Percentiles rank a stretch among this genome's conserved stretches.
Conservation (phyloP, 2,329 filamentous ascomycete species). For the Karstenula rhodostoma region DNA sequence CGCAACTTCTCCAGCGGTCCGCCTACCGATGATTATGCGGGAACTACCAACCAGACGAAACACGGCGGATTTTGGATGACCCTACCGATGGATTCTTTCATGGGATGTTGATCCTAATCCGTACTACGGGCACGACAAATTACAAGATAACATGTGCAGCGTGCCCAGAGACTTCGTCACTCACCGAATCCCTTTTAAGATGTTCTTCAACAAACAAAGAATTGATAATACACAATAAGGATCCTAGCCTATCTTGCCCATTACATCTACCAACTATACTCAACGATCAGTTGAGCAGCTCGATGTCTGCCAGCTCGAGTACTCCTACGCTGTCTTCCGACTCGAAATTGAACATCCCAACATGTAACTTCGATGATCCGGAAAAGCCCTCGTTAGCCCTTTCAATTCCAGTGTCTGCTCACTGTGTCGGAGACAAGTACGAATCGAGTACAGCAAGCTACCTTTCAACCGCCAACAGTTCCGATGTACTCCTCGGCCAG, state of each 20-base stretch:
- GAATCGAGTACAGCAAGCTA: background rate
- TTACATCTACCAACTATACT: background rate
- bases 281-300: background rate
- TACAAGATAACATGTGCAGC: background rate
- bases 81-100: background rate
- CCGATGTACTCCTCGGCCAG: background rate
- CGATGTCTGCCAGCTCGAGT: background rate
- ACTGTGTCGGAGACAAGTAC: background rate
- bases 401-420: background rate
- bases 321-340: background rate
- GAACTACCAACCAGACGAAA: background rate
- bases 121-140: background rate
- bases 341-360: background rate
- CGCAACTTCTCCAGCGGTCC: background rate
- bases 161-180: background rate
- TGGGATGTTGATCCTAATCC: background rate
- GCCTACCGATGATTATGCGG: background rate
- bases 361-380: background rate
- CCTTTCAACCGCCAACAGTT: background rate
- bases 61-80: background rate
- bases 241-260: background rate
- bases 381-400: background rate
- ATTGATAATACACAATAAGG: background rate
- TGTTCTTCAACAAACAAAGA: background rate
- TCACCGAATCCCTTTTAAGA: background rate